phyloP scores from a whole-genome alignment of 176 grass and related monocot genomes.

The Triticum monococcum region DNA sequence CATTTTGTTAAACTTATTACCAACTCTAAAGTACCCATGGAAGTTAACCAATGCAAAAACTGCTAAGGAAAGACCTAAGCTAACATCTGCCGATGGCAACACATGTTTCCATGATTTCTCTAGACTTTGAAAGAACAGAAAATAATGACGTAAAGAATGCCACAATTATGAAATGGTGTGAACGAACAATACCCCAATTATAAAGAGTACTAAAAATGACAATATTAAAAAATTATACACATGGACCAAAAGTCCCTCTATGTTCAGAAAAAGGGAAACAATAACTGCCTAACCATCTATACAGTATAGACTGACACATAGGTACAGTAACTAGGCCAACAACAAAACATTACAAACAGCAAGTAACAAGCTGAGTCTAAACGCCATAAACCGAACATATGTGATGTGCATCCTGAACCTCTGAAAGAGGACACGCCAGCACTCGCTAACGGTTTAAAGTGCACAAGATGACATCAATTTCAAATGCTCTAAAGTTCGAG shows the following conservation, averaged over 20 bases:
- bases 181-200: conserved; percentile 17
- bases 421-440: background rate
- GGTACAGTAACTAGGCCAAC: background rate
- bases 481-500: background rate
- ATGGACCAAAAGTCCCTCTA: background rate
- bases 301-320: background rate
- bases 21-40: background rate
- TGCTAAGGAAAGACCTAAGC: background rate
- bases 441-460: background rate
- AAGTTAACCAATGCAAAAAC: background rate
- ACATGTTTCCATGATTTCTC: conserved; percentile 22
- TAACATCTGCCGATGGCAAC: background rate
- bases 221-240: background rate
- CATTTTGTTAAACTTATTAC: background rate
- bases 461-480: background rate
- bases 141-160: background rate
- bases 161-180: background rate
- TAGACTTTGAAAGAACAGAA: conserved; percentile 3
- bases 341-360: background rate
- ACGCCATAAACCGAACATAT: background rate
- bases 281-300: background rate
- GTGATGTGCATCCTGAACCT: conserved; percentile 1
- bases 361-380: background rate
- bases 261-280: background rate
- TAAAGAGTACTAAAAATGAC: conserved; percentile 21